Base-by-base conservation (phyloP, 2,329 filamentous ascomycete genomes). In the Ceratocystis lukuohia region DNA sequence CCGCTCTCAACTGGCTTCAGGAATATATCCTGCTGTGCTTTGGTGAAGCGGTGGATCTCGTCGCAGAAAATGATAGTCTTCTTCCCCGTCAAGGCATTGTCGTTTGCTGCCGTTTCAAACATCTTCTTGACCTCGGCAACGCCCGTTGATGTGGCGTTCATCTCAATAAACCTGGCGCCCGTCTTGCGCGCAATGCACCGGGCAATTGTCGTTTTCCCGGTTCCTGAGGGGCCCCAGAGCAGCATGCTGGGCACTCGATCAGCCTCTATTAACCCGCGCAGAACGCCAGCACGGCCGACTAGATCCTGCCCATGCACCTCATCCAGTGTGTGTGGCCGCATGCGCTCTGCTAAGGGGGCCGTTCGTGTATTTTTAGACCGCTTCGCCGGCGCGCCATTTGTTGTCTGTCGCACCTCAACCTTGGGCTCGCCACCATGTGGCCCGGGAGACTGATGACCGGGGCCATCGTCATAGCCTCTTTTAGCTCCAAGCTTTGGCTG, bases 51-150 rank as follows among this genome's bases (percentile, higher is more conserved):
- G 75, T 96, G 91, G 61, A 96, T 94, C 78, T 97, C 94, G 77
- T 99, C 94, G 77, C 93, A 96, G 75, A 99, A 99, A 69, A 99
- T 85, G 69, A 99, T 96, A 0, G 94, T 97, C 77, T 89, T 93
- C 69, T 91, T 83, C 1, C 93, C 93, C 0, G 91, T 95, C 64
- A 97, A 78, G 0, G 80, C 78, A 61, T 91, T 77, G 74, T 97
- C 94, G 72, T 86, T 89, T 68, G 84, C 85, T 0, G 94, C 92
- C 70, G 96, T 91, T 25, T 80, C 79, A 72, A 97, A 96, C 65
- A 96, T 82, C 79, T 91, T 94, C 77, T 96, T 96, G 80, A 88
- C 92, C 74, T 97, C 93, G 28, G 83, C 86, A 20, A 97, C 89
- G 1, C 92, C 93, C 5, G 87, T 88, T 70, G 85, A 91, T 1